Percentiles rank a stretch among this genome's conserved stretches.
phyloP scores from a whole-genome alignment of 176 grass and related monocot genomes.

The Eleusine indica region DNA sequence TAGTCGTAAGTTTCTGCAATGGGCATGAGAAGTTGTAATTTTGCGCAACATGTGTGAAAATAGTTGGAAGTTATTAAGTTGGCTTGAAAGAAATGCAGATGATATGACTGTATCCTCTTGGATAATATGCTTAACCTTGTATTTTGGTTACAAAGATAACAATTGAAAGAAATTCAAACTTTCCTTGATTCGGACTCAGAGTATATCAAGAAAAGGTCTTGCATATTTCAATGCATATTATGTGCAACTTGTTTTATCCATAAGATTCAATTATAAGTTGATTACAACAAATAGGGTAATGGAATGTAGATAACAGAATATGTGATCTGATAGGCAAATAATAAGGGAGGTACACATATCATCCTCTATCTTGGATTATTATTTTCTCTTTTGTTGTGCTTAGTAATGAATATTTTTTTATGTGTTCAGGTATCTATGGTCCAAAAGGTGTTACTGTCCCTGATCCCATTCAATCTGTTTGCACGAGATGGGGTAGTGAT shows the following conservation, averaged over 20 bases:
- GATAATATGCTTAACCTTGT: neutral
- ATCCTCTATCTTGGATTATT: slow-evolving; percentile 13
- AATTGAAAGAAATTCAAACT: neutral
- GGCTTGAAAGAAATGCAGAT: neutral
- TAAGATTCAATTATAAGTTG: neutral
- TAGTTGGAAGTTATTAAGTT: neutral
- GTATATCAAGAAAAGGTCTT: neutral
- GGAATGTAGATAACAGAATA: neutral
- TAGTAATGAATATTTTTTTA: neutral
- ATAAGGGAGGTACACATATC: neutral
- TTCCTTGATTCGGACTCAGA: neutral
- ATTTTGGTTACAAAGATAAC: neutral
- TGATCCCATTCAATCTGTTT: slow-evolving; percentile 82
- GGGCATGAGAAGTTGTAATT: neutral
- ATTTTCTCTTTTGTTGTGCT: slow-evolving; percentile 11
- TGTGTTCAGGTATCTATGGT: slow-evolving; percentile 75
- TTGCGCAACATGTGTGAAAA: neutral
- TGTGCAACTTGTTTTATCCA: slow-evolving; percentile 3
- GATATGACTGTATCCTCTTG: neutral
- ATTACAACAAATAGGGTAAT: neutral
- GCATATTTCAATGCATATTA: neutral
- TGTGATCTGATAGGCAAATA: neutral
- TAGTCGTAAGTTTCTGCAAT: neutral
- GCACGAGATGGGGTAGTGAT: slow-evolving; percentile 93
- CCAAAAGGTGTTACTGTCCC: slow-evolving; percentile 80